Percentiles rank a stretch among this genome's conserved stretches.
Evolutionary conservation across 164 flowering plant genomes (phyloP).

Genomic region (Malania oleifera): DNA sequence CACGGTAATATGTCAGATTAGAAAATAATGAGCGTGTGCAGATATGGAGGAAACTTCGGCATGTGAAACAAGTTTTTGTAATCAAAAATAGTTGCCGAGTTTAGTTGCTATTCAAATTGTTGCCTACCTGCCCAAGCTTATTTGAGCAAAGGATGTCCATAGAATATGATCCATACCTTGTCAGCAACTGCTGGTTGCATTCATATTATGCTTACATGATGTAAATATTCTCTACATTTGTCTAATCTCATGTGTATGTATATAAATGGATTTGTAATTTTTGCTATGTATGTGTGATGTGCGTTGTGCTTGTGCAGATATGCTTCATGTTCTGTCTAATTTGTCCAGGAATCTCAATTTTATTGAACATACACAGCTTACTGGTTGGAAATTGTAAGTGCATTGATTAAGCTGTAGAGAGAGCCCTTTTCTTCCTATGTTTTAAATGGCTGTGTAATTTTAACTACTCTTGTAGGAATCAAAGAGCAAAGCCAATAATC

Average conservation of each 20-base stretch:
- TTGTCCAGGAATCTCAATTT: conserved; percentile 80
- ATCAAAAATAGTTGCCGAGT: too few relatives aligned
- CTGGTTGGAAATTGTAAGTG: conserved; percentile 95
- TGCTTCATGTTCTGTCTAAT: conserved; percentile 75
- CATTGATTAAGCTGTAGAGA: background rate
- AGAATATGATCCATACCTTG: too few relatives aligned
- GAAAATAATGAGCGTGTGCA: too few relatives aligned
- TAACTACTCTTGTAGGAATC: conserved; percentile 47
- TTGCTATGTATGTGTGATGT: background rate
- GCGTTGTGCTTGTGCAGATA: conserved; percentile 49
- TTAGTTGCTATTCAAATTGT: too few relatives aligned
- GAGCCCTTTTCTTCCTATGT: background rate
- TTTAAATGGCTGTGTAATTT: background rate
- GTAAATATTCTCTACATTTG: background rate
- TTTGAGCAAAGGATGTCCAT: too few relatives aligned
- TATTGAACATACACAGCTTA: conserved; percentile 63
- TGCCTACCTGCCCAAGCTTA: too few relatives aligned
- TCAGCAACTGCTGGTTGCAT: too few relatives aligned
- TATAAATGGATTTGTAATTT: background rate
- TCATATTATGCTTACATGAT: too few relatives aligned
- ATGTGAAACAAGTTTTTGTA: too few relatives aligned
- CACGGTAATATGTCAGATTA: too few relatives aligned
- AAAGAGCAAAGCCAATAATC: conserved; percentile 82
- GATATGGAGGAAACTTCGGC: too few relatives aligned
- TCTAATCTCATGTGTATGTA: background rate